Conservation (phyloP, 768 basidiomycete species). For the Gautieria morchelliformis region DNA sequence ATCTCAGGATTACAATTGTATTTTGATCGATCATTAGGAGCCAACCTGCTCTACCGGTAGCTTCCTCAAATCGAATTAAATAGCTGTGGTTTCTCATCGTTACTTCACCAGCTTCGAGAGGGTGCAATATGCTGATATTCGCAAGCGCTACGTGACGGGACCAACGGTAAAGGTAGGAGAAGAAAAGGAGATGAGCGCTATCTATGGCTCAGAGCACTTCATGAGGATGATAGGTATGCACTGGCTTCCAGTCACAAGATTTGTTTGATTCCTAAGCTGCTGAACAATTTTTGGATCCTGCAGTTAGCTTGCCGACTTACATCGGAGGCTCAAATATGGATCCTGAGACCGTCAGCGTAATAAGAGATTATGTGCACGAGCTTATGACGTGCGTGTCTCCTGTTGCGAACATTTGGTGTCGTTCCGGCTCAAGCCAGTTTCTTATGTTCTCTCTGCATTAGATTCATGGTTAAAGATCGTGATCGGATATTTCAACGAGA, state of each 20-base stretch:
- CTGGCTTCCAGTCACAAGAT: background rate
- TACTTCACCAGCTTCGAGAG: conserved; percentile 55
- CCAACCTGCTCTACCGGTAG: conserved; percentile 77
- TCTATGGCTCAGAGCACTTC: conserved; percentile 94
- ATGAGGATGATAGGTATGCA: conserved; percentile 80
- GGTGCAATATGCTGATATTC: conserved; percentile 79
- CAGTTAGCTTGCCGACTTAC: conserved; percentile 89
- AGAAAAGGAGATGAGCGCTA: conserved; percentile 78
- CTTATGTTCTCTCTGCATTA: conserved; percentile 17
- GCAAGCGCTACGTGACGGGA: conserved; percentile 65
- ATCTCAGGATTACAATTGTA: conserved; percentile 80
- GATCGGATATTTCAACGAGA: conserved; percentile 64
- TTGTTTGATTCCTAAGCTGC: background rate
- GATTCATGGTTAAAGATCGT: conserved; percentile 73
- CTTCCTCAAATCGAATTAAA: background rate
- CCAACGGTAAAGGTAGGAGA: conserved; percentile 54
- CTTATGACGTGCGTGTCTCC: conserved; percentile 52
- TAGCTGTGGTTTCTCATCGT: background rate
- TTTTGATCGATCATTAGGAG: conserved; percentile 86
- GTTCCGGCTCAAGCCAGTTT: background rate
- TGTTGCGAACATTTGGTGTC: too few species aligned
- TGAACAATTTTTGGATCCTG: background rate
- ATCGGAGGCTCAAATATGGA: conserved; percentile 87
- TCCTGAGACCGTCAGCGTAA: conserved; percentile 67
- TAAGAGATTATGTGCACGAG: conserved; percentile 87